A percentile compares a stretch with the other conserved stretches of the same genome.
Conservation (phyloP, 2,329 filamentous ascomycete genomes). For the Curvularia sp. region DNA sequence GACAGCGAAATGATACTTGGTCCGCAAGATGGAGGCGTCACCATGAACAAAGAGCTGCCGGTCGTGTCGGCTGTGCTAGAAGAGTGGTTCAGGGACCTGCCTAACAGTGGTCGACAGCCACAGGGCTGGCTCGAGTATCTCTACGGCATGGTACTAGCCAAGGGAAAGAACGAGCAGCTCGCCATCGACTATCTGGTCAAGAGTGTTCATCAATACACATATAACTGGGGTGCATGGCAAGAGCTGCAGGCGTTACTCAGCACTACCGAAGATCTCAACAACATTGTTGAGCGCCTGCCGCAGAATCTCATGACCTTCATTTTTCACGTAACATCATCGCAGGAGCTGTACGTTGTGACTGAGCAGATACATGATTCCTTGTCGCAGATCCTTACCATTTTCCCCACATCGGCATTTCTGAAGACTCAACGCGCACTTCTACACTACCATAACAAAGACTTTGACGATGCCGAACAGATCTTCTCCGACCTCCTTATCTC, state of each 20-base stretch:
- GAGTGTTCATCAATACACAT: conserved; percentile 87
- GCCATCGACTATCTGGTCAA: conserved; percentile 87
- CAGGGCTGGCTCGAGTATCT: conserved; percentile 96
- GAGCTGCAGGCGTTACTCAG: conserved; percentile 84
- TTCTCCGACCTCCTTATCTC: conserved; percentile 73
- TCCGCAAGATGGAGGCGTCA: conserved; percentile 84
- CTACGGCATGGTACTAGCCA: conserved; percentile 89
- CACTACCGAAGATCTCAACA: conserved; percentile 81
- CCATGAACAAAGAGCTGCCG: conserved; percentile 83
- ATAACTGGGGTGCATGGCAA: conserved; percentile 97
- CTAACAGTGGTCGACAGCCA: conserved; percentile 64
- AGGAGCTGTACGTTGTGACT: conserved; percentile 89
- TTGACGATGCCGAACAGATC: conserved; percentile 67
- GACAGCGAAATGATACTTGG: conserved; percentile 97
- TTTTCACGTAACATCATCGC: conserved; percentile 88
- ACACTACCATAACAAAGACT: conserved; percentile 86
- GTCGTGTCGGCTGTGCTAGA: conserved; percentile 78
- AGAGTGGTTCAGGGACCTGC: conserved; percentile 76
- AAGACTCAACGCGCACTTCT: conserved; percentile 88
- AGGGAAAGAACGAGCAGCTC: conserved; percentile 85
- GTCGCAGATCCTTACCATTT: conserved; percentile 79
- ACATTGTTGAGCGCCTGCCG: conserved; percentile 74
- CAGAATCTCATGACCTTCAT: conserved; percentile 93
- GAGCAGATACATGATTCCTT: conserved; percentile 76
- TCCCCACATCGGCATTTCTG: conserved; percentile 86